Base-by-base conservation (phyloP, 2,329 filamentous ascomycete genomes). In the Ceratocystis variospora region DNA sequence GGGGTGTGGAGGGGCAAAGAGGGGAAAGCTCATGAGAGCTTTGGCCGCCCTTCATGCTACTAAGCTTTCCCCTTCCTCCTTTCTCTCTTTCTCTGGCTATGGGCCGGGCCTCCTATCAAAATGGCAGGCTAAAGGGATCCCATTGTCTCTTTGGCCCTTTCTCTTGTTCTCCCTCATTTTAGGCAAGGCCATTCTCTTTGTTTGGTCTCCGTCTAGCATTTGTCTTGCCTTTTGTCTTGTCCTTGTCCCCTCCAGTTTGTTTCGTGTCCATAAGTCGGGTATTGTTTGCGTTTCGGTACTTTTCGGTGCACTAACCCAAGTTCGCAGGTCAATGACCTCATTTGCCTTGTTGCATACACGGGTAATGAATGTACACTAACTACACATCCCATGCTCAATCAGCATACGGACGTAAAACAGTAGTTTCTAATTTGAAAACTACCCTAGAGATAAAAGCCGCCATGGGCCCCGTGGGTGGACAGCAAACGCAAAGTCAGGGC, bases 161-260 rank as follows among this genome's bases (percentile, higher is more conserved):
- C 19, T 50, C n/a, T 37, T 15, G 33, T 37, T 37, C n/a, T 17
- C 7, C 46, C 46, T 50, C 46, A n/a, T 22, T 50, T 50, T 50
- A 5, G 46, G 17, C 17, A 22, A 50, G 22, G 22, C n/a, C 46
- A 7, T 50, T n/a, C n/a, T 50, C 46, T 50, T 50, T 50, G 46
- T 50, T 48, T 37, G 33, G 33, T 37, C 33, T 37, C 33, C 7
- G 33, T 37, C 33, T 37, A 37, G 33, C 33, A 12, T 37, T 37
- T 37, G 33, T 37, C 33, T 37, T 37, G 10, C 22, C 50, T 22
- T 22, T 25, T n/a, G n/a, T 28, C 50, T 55, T 55, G n/a, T 55
- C 50, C 12, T 55, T 55, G 50, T 55, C 19, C 53, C 53, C 53
- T 59, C 59, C 59, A 41, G 33, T 37, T 62, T 57, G 53, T 57